A percentile compares a stretch with the other conserved stretches of the same genome.
Conservation (phyloP, 2,329 filamentous ascomycete species). For the Juglanconis oblonga region DNA sequence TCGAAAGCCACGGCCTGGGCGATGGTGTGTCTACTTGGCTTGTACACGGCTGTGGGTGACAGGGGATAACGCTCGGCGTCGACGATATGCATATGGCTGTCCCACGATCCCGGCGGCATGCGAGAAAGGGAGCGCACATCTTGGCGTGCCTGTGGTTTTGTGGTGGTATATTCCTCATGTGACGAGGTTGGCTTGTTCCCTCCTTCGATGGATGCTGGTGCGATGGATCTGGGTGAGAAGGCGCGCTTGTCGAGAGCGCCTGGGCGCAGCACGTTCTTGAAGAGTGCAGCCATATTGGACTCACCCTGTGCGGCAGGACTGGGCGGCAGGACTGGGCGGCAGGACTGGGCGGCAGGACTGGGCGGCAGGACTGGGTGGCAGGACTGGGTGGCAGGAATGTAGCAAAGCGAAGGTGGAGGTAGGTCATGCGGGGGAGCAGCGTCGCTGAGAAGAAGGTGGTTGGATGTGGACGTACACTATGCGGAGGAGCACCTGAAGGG, state of each 20-base stretch:
- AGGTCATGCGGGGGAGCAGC: too few species aligned
- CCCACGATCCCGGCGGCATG: constrained; percentile 26
- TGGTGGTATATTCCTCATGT: constrained; percentile 8
- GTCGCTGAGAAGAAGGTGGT: too few species aligned
- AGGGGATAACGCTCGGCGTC: constrained; percentile 20
- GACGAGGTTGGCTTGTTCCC: constrained; percentile 8
- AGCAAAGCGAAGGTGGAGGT: too few species aligned
- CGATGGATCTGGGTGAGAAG: background rate
- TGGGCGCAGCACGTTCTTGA: constrained; percentile 12
- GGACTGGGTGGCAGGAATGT: too few species aligned
- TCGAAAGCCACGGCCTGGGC: constrained; percentile 19
- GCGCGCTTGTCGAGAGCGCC: constrained; percentile 8
- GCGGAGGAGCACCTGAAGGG: too few species aligned
- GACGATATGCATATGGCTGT: constrained; percentile 28
- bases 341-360: too few species aligned
- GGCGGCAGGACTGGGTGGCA: too few species aligned
- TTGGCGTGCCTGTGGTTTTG: background rate
- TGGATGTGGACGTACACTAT: too few species aligned
- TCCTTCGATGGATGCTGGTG: background rate
- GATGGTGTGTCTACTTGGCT: constrained; percentile 10
- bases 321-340: too few species aligned
- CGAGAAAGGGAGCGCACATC: background rate
- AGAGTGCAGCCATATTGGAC: constrained; percentile 8
- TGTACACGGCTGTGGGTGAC: constrained; percentile 10
- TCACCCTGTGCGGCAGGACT: background rate